These are phyloP conservation scores for Inga oerstediana DNA, from an alignment of 306 rosid species.

Conservation along the genomic window DNA sequence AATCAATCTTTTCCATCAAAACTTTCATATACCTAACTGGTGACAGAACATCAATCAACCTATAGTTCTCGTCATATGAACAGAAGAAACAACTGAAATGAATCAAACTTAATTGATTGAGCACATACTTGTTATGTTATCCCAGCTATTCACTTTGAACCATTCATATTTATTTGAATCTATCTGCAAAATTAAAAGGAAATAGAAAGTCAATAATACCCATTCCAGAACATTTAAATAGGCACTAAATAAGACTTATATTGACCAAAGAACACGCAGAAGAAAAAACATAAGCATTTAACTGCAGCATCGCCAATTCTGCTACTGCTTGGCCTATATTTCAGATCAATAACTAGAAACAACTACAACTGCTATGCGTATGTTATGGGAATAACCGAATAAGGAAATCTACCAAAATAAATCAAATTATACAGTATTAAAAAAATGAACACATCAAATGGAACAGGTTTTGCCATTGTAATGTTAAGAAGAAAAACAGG, in stretches of 20 bases:
- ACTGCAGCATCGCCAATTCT: neutral
- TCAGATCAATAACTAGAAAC: neutral
- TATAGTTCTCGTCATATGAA: slow-evolving; percentile 15
- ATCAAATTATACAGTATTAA: neutral
- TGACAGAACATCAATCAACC: neutral
- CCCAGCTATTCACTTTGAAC: slow-evolving; percentile 86
- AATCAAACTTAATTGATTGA: slow-evolving; percentile 17
- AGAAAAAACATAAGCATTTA: slow-evolving; percentile 10
- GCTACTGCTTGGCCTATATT: neutral
- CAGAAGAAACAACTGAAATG: slow-evolving; percentile 17
- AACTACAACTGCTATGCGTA: neutral
- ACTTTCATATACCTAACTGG: slow-evolving; percentile 13
- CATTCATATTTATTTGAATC: slow-evolving; percentile 51
- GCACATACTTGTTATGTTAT: slow-evolving; percentile 66
- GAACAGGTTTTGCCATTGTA: slow-evolving; percentile 4
- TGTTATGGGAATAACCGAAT: neutral
- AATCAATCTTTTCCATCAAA: slow-evolving; percentile 19
- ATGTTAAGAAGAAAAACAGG: neutral
- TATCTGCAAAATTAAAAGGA: slow-evolving; percentile 53
- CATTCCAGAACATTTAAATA: slow-evolving; percentile 15
- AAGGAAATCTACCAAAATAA: neutral
- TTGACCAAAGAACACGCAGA: slow-evolving; percentile 11
- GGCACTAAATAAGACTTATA: neutral
- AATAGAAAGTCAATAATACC: slow-evolving; percentile 6
- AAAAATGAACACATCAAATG: slow-evolving; percentile 8